phyloP scores from a whole-genome alignment of 495 filamentous ascomycete species.

The Hyaloscypha finlandica region DNA sequence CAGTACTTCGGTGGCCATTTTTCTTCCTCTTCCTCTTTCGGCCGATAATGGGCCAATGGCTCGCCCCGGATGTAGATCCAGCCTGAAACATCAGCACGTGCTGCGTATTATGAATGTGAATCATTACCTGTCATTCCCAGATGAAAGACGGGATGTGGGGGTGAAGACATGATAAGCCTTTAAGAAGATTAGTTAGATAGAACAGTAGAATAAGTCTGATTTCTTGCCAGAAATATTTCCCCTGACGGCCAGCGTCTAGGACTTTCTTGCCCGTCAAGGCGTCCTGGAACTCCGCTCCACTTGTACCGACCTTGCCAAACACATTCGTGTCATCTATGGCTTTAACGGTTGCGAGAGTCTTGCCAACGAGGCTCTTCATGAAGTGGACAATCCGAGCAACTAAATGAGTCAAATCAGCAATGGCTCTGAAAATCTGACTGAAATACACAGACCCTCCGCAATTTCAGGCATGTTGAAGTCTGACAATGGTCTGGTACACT shows the following conservation, averaged over 20 bases:
- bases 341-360: conserved; percentile 69
- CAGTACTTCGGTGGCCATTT: conserved; percentile 89
- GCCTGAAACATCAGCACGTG: conserved; percentile 45
- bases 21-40: conserved; percentile 52
- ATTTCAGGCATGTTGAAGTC: conserved; percentile 70
- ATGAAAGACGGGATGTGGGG: conserved; percentile 90
- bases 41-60: conserved; percentile 75
- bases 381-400: conserved; percentile 85
- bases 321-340: conserved; percentile 78
- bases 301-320: conserved; percentile 86
- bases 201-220: not conserved
- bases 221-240: conserved; percentile 89
- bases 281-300: conserved; percentile 66
- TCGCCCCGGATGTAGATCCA: conserved; percentile 86
- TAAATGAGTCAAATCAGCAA: conserved; percentile 26
- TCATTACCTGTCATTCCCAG: conserved; percentile 70
- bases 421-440: conserved; percentile 14
- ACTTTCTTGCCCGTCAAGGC: conserved; percentile 78
- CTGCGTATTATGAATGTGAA: conserved; percentile 15
- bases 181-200: not conserved
- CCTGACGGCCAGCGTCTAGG: conserved; percentile 74
- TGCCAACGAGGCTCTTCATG: conserved; percentile 79
- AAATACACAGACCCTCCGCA: conserved; percentile 58
- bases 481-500: not conserved
- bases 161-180: conserved; percentile 62